Evolutionary conservation across 2,329 filamentous ascomycete genomes (phyloP).

Genomic region (Chrysoporthe deuterocubensis): DNA sequence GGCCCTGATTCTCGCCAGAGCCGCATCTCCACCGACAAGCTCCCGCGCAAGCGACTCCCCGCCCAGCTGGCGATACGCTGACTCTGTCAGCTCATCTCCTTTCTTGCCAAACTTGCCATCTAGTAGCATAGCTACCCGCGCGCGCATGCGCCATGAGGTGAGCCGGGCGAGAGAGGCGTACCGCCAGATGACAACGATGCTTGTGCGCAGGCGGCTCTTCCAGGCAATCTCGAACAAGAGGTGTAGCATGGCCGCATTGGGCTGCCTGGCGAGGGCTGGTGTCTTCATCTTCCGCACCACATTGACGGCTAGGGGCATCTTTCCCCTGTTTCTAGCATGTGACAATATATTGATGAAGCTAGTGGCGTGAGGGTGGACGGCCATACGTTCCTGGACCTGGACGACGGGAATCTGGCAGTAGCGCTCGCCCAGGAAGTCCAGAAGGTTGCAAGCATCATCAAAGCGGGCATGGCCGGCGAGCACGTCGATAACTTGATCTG

Average conservation of each 20-base stretch:
- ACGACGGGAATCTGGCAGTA: constrained; percentile 14
- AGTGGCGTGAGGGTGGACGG: constrained; percentile 34
- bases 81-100: neutral
- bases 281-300: constrained; percentile 35
- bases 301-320: constrained; percentile 31
- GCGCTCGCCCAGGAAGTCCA: constrained; percentile 38
- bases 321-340: constrained; percentile 34
- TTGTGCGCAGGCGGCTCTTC: constrained; percentile 37
- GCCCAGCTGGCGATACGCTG: constrained; percentile 7
- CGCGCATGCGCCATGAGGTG: constrained; percentile 37
- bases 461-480: constrained; percentile 46
- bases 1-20: constrained; percentile 8
- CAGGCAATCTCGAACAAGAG: constrained; percentile 45
- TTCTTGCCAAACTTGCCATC: neutral
- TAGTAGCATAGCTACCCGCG: constrained; percentile 27
- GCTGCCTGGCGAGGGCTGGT: constrained; percentile 14
- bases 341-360: constrained; percentile 42
- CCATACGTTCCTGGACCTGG: constrained; percentile 15
- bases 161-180: constrained; percentile 37
- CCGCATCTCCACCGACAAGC: constrained; percentile 20
- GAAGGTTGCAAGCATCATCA: constrained; percentile 36
- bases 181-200: constrained; percentile 40
- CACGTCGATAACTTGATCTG: constrained; percentile 47
- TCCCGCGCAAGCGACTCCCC: constrained; percentile 23
- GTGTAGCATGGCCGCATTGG: constrained; percentile 41